Evolutionary conservation across 2,329 filamentous ascomycete genomes (phyloP), one percentile per base, ranked within the genome.

Genomic region (Botrytis cinerea): DNA sequence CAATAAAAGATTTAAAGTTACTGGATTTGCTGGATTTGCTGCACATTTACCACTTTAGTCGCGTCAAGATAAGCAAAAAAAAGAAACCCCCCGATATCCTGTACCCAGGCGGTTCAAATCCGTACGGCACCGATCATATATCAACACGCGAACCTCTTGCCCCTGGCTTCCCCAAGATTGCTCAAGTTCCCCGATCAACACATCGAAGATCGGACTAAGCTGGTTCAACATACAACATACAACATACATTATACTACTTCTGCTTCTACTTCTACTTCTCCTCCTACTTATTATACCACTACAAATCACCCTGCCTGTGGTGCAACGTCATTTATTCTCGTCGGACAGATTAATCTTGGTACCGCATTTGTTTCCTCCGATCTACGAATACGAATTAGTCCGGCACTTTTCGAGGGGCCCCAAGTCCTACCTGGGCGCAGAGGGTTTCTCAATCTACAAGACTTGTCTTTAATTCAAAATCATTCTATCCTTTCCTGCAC

Each of bases 401-500:
- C 64, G 62, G 28, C 28, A 40, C n/a, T 48, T 68, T 68, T 54
- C 25, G 64, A 70, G 57, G 40, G 40, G 25, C 70, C 57, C 69
- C 57, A 71, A 64, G 64, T 70, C 72, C 72, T 70, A 70, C 72
- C 43, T 63, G 72, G 67, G 43, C 72, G 66, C 63, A 54, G 69
- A 54, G 64, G 70, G 70, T 72, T 57, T 51, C 70, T 68, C 70
- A 46, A 68, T 57, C 43, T 72, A 59, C 48, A 28, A 72, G 48
- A 68, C 62, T 59, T 68, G 38, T 72, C 38, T 72, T 60, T 57
- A 32, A 45, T 68, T 25, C 48, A 38, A 54, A 43, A 22, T 57
- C 22, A n/a, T 68, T 67, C 22, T 25, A 28, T 70, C n/a, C 66
- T 54, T 54, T 28, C 32, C 28, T 45, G 51, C 51, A 57, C 66